phyloP scores from a whole-genome alignment of 108 stramenopile genomes.

The Pseudonitzschia multiseries region DNA sequence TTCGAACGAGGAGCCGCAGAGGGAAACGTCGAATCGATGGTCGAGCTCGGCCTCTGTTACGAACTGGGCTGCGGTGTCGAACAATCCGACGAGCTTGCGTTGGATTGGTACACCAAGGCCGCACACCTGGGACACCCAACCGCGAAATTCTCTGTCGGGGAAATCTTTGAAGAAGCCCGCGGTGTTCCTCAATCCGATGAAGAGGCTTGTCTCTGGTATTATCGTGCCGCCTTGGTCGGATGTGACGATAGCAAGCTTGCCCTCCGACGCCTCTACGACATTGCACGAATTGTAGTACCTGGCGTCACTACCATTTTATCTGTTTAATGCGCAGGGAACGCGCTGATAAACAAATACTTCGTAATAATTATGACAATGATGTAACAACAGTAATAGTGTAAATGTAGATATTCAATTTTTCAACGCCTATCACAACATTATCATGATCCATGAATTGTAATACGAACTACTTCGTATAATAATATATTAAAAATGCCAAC shows the following conservation, averaged over 20 bases:
- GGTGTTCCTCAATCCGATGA: slow-evolving; percentile 77
- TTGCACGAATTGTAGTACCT: slow-evolving; percentile 85
- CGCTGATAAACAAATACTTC: slow-evolving; percentile 43
- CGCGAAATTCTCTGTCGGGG: slow-evolving; percentile 77
- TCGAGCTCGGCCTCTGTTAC: slow-evolving; percentile 81
- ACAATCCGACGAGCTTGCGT: slow-evolving; percentile 70
- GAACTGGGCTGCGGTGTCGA: slow-evolving; percentile 83
- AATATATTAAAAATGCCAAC: too few species aligned
- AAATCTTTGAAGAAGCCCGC: slow-evolving; percentile 83
- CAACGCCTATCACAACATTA: too few species aligned
- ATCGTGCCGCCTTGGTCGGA: slow-evolving; percentile 76
- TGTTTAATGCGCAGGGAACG: slow-evolving; percentile 83
- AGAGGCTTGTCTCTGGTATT: slow-evolving; percentile 89
- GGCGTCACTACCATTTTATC: slow-evolving; percentile 59
- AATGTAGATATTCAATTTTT: neutral
- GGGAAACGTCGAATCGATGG: slow-evolving; percentile 83
- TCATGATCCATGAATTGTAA: too few species aligned
- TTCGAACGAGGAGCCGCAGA: slow-evolving; percentile 69
- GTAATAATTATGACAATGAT: too few species aligned
- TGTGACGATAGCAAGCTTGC: slow-evolving; percentile 74
- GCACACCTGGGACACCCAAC: slow-evolving; percentile 70
- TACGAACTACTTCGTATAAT: too few species aligned
- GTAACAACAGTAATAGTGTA: slow-evolving; percentile 9
- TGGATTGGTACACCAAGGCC: slow-evolving; percentile 89
- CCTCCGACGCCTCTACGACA: slow-evolving; percentile 72